Percentiles rank a stretch among this genome's conserved stretches.
These are phyloP conservation scores for Stagonosporopsis cucurbitacearum DNA, from an alignment of 2,329 filamentous ascomycete species.

Conservation along the genomic window DNA sequence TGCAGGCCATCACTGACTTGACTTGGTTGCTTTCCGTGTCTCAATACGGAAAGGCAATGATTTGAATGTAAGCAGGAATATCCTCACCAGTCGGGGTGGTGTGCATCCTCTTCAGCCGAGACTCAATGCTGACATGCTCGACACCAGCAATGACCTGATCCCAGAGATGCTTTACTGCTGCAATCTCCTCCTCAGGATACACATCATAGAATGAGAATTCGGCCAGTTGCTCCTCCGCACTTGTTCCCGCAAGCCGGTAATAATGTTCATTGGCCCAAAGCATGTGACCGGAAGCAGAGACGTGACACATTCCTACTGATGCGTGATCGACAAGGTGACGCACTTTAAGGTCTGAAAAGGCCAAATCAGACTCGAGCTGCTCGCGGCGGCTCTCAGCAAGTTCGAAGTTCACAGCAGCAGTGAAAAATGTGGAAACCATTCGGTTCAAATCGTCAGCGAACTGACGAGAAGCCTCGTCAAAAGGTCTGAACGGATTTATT, in stretches of 20 bases:
- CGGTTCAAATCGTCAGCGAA: conserved; percentile 36
- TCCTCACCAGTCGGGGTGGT: conserved; percentile 29
- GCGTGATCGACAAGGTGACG: conserved; percentile 38
- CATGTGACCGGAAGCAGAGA: conserved; percentile 25
- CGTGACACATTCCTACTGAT: conserved; percentile 35
- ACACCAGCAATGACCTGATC: conserved; percentile 19
- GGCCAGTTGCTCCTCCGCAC: conserved; percentile 10
- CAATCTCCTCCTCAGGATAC: conserved; percentile 28
- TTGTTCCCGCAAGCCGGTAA: conserved; percentile 22
- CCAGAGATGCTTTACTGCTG: conserved; percentile 25
- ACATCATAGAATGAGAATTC: conserved; percentile 25
- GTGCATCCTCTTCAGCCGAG: conserved; percentile 30
- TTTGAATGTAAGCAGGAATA: conserved; percentile 29
- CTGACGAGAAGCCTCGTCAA: conserved; percentile 36
- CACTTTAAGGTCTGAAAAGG: conserved; percentile 31
- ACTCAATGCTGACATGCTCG: conserved; percentile 28
- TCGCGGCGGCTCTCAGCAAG: conserved; percentile 23
- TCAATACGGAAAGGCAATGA: conserved; percentile 36
- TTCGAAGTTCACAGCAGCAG: conserved; percentile 22
- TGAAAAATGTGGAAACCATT: conserved; percentile 34
- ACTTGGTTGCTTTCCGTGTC: conserved; percentile 26
- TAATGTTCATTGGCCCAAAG: conserved; percentile 40
- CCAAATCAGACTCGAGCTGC: conserved; percentile 34
- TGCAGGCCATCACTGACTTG: conserved; percentile 40
- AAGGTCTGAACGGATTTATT: conserved; percentile 39